Conservation (phyloP, 208 protist species). For the Tetramitus jugosus region DNA sequence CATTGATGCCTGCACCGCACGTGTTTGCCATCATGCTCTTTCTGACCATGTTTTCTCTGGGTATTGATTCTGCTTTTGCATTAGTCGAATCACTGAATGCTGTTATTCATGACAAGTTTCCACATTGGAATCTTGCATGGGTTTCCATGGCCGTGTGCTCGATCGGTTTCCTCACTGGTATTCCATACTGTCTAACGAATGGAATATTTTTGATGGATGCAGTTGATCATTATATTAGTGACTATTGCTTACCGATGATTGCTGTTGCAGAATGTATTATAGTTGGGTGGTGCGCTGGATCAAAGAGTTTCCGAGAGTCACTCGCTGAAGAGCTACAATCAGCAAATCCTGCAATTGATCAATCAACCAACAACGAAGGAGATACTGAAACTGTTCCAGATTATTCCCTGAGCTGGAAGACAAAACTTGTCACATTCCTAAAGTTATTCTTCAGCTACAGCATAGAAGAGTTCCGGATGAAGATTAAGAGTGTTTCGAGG, state of each 20-base stretch:
- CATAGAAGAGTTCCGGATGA: neutral
- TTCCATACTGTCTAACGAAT: conserved; percentile 9
- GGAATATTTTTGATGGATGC: conserved; percentile 18
- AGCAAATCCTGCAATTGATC: no score
- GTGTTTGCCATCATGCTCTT: neutral
- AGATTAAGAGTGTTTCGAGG: neutral
- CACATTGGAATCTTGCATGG: neutral
- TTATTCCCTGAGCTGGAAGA: no score
- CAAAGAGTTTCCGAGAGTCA: neutral
- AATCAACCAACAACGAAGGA: neutral
- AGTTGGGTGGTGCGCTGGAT: neutral
- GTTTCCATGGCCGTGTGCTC: neutral
- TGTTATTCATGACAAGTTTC: conserved; percentile 12
- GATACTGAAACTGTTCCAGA: neutral
- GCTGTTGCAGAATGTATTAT: conserved; percentile 6
- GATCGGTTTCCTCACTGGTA: neutral
- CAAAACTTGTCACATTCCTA: no score
- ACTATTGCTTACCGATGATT: neutral
- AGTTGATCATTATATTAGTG: conserved; percentile 4
- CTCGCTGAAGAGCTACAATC: neutral
- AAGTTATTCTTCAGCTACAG: neutral
- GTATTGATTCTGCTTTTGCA: neutral
- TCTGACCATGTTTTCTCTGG: neutral
- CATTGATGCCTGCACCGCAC: neutral
- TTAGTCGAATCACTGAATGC: conserved; percentile 2